These are phyloP conservation scores for Trapa incisa DNA, from an alignment of 345 rosid species.

Conservation along the genomic window DNA sequence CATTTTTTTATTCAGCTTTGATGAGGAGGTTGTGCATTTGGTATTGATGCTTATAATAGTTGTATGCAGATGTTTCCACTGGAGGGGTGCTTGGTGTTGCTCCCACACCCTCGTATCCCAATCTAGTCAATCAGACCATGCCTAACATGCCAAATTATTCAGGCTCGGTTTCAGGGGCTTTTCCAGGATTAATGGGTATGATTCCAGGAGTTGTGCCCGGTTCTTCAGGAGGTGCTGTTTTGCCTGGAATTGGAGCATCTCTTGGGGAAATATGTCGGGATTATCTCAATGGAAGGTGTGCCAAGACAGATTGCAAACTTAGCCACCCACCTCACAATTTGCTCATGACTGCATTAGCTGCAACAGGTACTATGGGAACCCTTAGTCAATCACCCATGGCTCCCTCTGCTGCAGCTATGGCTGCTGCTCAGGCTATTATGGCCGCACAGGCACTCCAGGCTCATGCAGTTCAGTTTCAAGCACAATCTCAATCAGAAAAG, in stretches of 20 bases:
- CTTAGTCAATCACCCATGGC: conserved; percentile 96
- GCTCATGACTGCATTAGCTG: conserved; percentile 92
- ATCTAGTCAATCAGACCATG: conserved; percentile 82
- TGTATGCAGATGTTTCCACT: conserved; percentile 44
- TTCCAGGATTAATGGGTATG: conserved; percentile 89
- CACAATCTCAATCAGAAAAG: conserved; percentile 58
- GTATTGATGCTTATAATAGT: not conserved
- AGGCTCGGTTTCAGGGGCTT: conserved; percentile 88
- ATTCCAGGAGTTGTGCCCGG: conserved; percentile 84
- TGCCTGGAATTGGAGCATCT: conserved; percentile 93
- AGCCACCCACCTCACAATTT: conserved; percentile 86
- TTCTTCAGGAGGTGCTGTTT: conserved; percentile 86
- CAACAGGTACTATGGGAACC: conserved; percentile 80
- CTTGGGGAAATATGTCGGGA: conserved; percentile 95
- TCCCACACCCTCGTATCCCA: conserved; percentile 62
- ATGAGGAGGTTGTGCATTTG: not conserved
- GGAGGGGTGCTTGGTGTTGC: conserved; percentile 71
- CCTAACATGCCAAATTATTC: conserved; percentile 99
- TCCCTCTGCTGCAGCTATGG: conserved; percentile 99
- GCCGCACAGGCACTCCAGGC: conserved; percentile 99
- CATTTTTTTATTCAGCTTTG: not conserved
- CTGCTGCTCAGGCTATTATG: conserved; percentile 99
- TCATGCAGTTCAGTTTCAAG: conserved; percentile 96
- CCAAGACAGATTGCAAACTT: conserved; percentile 68
- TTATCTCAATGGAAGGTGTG: conserved; percentile 79